Conservation (phyloP, 176 grass and related monocot species). For the Coix lacrymajobi region DNA sequence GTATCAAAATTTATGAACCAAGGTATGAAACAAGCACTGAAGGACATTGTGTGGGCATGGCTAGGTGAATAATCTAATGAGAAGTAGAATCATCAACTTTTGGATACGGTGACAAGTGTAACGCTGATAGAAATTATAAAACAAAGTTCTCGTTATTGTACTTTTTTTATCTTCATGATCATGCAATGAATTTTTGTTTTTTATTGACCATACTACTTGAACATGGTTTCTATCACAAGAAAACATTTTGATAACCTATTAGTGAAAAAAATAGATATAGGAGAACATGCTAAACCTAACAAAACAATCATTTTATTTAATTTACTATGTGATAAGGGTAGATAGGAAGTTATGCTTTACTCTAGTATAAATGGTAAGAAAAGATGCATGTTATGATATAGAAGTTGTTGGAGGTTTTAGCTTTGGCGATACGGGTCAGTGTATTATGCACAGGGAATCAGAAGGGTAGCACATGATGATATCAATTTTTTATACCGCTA, state of each 20-base stretch:
- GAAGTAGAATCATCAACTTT: not conserved
- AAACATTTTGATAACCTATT: not conserved
- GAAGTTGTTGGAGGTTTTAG: not conserved
- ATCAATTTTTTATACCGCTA: too few relatives aligned
- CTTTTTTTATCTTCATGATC: not conserved
- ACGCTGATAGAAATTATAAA: not conserved
- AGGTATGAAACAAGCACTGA: slow-evolving; percentile 61
- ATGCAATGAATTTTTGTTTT: not conserved
- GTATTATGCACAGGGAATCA: too few relatives aligned
- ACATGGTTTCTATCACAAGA: not conserved
- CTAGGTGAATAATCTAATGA: slow-evolving; percentile 48
- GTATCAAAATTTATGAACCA: slow-evolving; percentile 63
- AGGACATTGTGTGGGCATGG: slow-evolving; percentile 95
- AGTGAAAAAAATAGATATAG: not conserved
- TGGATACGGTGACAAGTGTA: not conserved
- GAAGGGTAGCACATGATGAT: too few relatives aligned
- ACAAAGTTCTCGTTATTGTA: not conserved
- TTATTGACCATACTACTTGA: not conserved
- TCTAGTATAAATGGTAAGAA: not conserved
- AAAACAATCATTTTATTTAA: not conserved
- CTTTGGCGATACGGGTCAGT: too few relatives aligned
- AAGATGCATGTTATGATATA: not conserved
- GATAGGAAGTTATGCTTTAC: not conserved
- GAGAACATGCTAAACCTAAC: not conserved
- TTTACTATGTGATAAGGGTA: not conserved